phyloP scores from a whole-genome alignment of 768 basidiomycete genomes.

The Boletus barrowsii region DNA sequence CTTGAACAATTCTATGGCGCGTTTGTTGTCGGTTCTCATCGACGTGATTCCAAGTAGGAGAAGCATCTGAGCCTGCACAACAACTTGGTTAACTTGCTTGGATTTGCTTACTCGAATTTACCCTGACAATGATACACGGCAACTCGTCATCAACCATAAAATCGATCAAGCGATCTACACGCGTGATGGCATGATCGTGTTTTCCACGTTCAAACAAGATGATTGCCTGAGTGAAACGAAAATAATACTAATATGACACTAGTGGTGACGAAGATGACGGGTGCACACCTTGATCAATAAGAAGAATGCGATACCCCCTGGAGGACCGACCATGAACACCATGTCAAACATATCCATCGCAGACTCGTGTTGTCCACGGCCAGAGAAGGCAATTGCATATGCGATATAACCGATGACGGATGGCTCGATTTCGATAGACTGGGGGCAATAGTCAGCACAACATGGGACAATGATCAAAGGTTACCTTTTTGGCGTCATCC shows the following conservation, averaged over 20 bases:
- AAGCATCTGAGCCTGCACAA: neutral
- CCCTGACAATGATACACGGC: too few species aligned
- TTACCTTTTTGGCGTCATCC: slow-evolving; percentile 7
- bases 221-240: neutral
- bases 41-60: neutral
- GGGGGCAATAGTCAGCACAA: neutral
- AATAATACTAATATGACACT: too few species aligned
- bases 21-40: neutral
- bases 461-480: rapidly evolving
- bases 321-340: neutral
- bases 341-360: slow-evolving; percentile 1
- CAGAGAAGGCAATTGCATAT: neutral
- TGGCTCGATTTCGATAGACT: slow-evolving; percentile 2
- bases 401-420: slow-evolving; percentile 11
- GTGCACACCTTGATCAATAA: slow-evolving; percentile 6
- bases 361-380: neutral
- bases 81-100: neutral
- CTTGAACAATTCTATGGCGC: neutral
- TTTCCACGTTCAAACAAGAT: neutral
- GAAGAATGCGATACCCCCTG: neutral
- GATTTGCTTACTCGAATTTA: too few species aligned
- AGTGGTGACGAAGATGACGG: neutral
- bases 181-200: too few species aligned
- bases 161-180: too few species aligned
- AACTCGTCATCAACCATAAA: too few species aligned